These are phyloP conservation scores for Alternaria sp. DNA, from an alignment of 2,329 filamentous ascomycete species.

Conservation along the genomic window DNA sequence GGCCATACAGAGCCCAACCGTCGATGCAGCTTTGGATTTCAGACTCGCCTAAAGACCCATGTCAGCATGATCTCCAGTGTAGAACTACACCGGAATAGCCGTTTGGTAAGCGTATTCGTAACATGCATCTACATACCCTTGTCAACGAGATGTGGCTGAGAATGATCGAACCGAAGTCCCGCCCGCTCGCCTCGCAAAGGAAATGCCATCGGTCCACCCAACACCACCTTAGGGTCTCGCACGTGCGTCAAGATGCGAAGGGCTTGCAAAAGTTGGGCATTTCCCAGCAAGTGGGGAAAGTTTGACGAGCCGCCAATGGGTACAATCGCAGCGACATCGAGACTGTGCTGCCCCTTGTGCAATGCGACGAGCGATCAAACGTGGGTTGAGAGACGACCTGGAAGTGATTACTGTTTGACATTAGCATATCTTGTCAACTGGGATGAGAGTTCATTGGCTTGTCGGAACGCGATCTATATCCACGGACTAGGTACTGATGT, in stretches of 20 bases:
- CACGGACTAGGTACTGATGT: slow-evolving; percentile 2
- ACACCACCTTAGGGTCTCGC: slow-evolving; percentile 3
- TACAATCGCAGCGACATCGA: neutral
- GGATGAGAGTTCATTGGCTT: slow-evolving; percentile 8
- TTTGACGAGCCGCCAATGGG: neutral
- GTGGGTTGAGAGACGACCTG: neutral
- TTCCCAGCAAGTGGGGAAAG: neutral
- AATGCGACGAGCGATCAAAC: slow-evolving; percentile 4
- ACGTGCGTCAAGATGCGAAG: slow-evolving; percentile 5
- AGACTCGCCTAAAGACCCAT: slow-evolving; percentile 4
- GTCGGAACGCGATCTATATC: neutral
- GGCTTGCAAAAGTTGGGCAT: slow-evolving; percentile 1
- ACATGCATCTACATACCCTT: neutral
- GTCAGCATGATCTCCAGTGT: neutral
- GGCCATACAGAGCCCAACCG: neutral
- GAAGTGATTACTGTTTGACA: slow-evolving; percentile 2
- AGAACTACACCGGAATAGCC: slow-evolving; percentile 12
- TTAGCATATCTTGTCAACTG: neutral
- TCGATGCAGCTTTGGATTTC: neutral
- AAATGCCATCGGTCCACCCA: neutral
- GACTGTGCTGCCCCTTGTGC: neutral
- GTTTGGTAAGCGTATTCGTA: slow-evolving; percentile 6
- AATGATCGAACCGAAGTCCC: slow-evolving; percentile 6
- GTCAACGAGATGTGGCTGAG: slow-evolving; percentile 6
- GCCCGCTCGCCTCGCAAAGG: slow-evolving; percentile 10